Percentiles rank a stretch among this genome's conserved stretches.
phyloP scores from a whole-genome alignment of 2,329 filamentous ascomycete genomes.

The Beauveria scarabaeidicola region DNA sequence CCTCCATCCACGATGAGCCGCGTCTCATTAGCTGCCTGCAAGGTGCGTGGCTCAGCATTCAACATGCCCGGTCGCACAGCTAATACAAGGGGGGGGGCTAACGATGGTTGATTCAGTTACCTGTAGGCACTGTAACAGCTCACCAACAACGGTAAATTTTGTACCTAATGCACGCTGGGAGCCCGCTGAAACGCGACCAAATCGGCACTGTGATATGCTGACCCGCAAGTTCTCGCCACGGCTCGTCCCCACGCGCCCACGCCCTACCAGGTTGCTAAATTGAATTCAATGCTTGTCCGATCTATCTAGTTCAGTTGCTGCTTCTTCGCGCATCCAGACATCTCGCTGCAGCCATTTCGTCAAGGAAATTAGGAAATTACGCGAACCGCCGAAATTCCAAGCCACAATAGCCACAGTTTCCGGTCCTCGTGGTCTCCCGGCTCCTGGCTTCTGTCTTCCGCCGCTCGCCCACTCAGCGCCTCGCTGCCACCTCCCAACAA shows the following conservation, averaged over 20 bases:
- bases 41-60: no score
- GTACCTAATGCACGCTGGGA: background rate
- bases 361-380: background rate
- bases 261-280: background rate
- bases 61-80: no score
- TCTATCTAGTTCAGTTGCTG: background rate
- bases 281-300: background rate
- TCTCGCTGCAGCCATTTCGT: background rate
- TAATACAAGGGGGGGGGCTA: no score
- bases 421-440: background rate
- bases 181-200: background rate
- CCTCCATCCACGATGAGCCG: no score
- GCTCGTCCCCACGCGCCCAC: background rate
- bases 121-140: background rate
- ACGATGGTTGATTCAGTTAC: background rate
- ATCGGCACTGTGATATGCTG: background rate
- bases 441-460: background rate
- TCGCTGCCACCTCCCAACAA: background rate
- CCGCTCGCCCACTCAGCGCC: background rate
- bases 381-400: background rate
- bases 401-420: constrained; percentile 1
- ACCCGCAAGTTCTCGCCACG: background rate
- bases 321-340: background rate
- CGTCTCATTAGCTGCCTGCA: no score
- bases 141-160: background rate